Conservation (phyloP, 2,329 filamentous ascomycete species). For the Tolypocladium inflatum region DNA sequence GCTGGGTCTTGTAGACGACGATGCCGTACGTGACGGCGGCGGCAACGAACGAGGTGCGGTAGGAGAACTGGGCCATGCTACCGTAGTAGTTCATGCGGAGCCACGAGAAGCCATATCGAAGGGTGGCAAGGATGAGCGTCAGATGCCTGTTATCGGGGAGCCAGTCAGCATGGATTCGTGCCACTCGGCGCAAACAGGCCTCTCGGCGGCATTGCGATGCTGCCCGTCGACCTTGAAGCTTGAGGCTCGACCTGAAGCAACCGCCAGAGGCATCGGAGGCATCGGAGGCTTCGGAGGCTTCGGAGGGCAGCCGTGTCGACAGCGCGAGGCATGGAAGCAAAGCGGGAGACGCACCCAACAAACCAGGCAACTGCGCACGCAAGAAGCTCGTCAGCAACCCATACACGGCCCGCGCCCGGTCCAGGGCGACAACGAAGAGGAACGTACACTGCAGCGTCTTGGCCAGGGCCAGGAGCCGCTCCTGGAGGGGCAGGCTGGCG, state of each 20-base stretch:
- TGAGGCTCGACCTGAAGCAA: neutral
- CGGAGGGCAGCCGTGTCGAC: neutral
- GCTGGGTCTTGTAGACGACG: constrained; percentile 95
- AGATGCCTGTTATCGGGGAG: constrained; percentile 55
- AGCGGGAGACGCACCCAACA: constrained; percentile 53
- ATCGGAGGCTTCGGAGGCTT: neutral
- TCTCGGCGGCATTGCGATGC: neutral
- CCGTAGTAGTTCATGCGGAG: constrained; percentile 81
- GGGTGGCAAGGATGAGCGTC: constrained; percentile 70
- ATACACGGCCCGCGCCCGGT: neutral
- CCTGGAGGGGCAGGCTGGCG: constrained; percentile 57
- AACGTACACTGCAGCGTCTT: constrained; percentile 86
- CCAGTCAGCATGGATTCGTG: constrained; percentile 5
- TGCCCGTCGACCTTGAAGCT: neutral
- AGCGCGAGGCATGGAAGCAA: neutral
- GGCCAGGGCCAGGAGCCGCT: constrained; percentile 68
- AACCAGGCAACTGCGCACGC: constrained; percentile 63
- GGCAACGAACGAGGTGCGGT: constrained; percentile 82
- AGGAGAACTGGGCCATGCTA: constrained; percentile 68
- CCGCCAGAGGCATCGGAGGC: neutral
- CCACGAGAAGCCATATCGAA: constrained; percentile 79
- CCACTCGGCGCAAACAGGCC: neutral
- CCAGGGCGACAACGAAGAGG: constrained; percentile 4
- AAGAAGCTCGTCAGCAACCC: constrained; percentile 20
- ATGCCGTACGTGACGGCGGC: constrained; percentile 93